A percentile compares a stretch with the other conserved stretches of the same genome.
These are phyloP conservation scores for Dactylonectria macrodidyma DNA, from an alignment of 2,329 filamentous ascomycete species.

Conservation along the genomic window DNA sequence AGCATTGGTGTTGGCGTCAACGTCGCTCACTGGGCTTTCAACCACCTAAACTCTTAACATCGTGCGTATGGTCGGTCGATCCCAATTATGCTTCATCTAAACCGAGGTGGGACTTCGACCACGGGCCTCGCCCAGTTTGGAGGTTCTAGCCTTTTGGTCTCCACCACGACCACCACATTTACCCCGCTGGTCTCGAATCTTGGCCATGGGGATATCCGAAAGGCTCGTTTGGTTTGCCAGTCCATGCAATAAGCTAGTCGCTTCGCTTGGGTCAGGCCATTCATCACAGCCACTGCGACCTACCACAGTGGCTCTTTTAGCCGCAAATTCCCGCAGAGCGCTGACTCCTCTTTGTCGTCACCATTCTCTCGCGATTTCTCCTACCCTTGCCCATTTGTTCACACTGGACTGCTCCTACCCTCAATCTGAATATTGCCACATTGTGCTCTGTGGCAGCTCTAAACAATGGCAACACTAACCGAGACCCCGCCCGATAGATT, in stretches of 20 bases:
- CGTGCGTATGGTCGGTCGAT: neutral
- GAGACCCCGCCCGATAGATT: conserved; percentile 63
- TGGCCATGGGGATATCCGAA: conserved; percentile 44
- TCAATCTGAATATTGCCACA: conserved; percentile 22
- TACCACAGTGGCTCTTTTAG: conserved; percentile 28
- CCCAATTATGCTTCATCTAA: conserved; percentile 12
- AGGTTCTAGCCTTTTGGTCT: conserved; percentile 37
- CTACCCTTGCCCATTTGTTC: conserved; percentile 16
- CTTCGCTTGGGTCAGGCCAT: conserved; percentile 48
- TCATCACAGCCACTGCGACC: conserved; percentile 44
- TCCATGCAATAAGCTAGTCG: conserved; percentile 38
- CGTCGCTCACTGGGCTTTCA: neutral
- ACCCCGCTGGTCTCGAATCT: conserved; percentile 48
- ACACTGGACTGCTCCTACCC: conserved; percentile 24
- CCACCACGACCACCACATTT: conserved; percentile 44
- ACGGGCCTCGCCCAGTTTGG: conserved; percentile 33
- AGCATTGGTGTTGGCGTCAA: neutral
- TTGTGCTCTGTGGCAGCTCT: conserved; percentile 31
- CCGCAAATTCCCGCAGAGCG: conserved; percentile 48
- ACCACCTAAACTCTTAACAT: neutral
- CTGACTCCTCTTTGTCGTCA: conserved; percentile 33
- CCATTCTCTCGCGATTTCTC: conserved; percentile 10
- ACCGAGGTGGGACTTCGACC: conserved; percentile 36
- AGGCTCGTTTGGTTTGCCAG: conserved; percentile 37
- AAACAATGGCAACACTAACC: conserved; percentile 62